Evolutionary conservation across 2,329 filamentous ascomycete genomes (phyloP).

Genomic region (Trichoderma harzianum): DNA sequence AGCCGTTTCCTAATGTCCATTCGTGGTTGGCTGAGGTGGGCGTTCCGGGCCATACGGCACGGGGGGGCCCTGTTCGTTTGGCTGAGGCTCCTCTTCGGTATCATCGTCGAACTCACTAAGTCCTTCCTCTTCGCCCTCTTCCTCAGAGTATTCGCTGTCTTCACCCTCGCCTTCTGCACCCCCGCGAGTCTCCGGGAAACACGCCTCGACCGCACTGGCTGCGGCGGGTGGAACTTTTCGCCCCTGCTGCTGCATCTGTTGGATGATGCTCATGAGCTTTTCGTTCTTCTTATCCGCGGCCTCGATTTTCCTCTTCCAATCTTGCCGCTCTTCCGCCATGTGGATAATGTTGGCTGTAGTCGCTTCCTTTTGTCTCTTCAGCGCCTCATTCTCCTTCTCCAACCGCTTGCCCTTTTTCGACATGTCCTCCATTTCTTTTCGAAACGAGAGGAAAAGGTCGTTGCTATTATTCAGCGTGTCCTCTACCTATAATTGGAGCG

Average conservation of each 20-base stretch:
- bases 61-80: constrained; percentile 33
- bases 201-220: constrained; percentile 54
- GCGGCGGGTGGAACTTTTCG: constrained; percentile 68
- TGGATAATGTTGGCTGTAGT: constrained; percentile 93
- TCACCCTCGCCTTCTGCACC: constrained; percentile 56
- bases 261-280: constrained; percentile 90
- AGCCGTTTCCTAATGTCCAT: constrained; percentile 41
- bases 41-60: constrained; percentile 49
- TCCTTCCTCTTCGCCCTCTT: constrained; percentile 59
- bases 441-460: constrained; percentile 92
- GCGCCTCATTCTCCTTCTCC: constrained; percentile 90
- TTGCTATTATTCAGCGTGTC: constrained; percentile 98
- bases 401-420: constrained; percentile 97
- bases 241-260: constrained; percentile 93
- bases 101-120: constrained; percentile 65
- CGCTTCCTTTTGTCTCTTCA: constrained; percentile 89
- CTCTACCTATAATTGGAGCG: constrained; percentile 66
- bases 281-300: constrained; percentile 68
- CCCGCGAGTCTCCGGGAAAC: constrained; percentile 52
- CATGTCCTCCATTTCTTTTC: constrained; percentile 99
- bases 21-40: constrained; percentile 42
- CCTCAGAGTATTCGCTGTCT: constrained; percentile 63
- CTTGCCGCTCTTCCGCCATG: constrained; percentile 93
- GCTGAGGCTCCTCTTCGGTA: constrained; percentile 49
- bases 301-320: constrained; percentile 66